Conservation (phyloP, 352 stramenopile species). For the Thraustochytrium aureum region DNA sequence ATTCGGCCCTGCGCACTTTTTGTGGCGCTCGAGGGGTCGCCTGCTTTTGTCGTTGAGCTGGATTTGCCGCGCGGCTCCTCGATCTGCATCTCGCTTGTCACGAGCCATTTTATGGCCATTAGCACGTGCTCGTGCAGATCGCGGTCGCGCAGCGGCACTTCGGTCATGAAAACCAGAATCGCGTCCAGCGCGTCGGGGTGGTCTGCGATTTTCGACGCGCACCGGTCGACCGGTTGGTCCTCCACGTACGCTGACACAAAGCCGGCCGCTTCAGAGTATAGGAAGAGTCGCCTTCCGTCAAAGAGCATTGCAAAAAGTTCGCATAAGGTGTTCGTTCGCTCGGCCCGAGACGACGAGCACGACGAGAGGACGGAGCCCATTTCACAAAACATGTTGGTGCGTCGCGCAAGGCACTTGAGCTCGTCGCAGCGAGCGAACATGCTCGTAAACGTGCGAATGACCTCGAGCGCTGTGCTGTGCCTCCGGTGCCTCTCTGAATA, state of each 20-base stretch:
- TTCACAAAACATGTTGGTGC: not conserved
- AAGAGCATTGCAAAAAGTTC: conserved; percentile 14
- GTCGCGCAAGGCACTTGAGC: not conserved
- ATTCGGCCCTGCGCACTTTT: too few relatives aligned
- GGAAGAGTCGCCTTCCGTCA: conserved; percentile 3
- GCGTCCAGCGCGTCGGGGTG: conserved; percentile 13
- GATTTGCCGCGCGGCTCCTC: too few relatives aligned
- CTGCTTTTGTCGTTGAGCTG: too few relatives aligned
- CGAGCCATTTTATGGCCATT: too few relatives aligned
- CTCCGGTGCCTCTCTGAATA: not conserved
- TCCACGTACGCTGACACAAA: not conserved
- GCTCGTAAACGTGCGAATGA: conserved; percentile 6
- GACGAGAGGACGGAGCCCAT: not conserved
- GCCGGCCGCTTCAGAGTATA: not conserved
- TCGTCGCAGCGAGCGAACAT: not conserved
- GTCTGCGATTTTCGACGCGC: not conserved
- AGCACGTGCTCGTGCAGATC: not conserved
- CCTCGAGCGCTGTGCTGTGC: not conserved
- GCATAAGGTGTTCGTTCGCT: not conserved
- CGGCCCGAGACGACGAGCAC: not conserved
- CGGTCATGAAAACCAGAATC: not conserved
- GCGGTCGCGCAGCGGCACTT: not conserved
- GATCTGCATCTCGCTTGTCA: too few relatives aligned
- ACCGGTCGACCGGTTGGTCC: too few relatives aligned
- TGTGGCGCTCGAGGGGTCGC: too few relatives aligned